Conservation (phyloP, 2,329 filamentous ascomycete genomes). For the Scedosporium boydii region DNA sequence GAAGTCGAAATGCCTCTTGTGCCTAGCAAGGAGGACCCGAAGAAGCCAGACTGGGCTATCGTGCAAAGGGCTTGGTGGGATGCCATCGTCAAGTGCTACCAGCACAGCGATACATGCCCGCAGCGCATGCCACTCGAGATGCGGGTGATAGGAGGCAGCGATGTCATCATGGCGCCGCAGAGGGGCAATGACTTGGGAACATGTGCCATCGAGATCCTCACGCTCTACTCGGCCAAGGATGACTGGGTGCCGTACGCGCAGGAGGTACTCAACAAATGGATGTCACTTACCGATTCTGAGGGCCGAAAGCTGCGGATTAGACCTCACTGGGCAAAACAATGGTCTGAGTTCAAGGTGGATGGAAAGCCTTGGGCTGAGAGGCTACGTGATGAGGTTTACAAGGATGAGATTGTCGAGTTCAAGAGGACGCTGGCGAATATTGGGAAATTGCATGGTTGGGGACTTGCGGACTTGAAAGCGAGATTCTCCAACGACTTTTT, state of each 20-base stretch:
- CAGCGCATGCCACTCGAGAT: slow-evolving; percentile 34
- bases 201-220: slow-evolving; percentile 31
- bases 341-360: slow-evolving; percentile 22
- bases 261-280: slow-evolving; percentile 30
- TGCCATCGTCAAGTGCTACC: slow-evolving; percentile 33
- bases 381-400: slow-evolving; percentile 27
- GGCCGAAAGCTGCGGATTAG: slow-evolving; percentile 23
- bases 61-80: slow-evolving; percentile 41
- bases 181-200: slow-evolving; percentile 29
- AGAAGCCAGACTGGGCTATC: slow-evolving; percentile 28
- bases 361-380: slow-evolving; percentile 20
- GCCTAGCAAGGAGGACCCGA: slow-evolving; percentile 17
- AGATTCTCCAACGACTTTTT: slow-evolving; percentile 32
- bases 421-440: slow-evolving; percentile 22
- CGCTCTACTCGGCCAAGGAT: slow-evolving; percentile 26
- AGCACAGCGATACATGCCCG: slow-evolving; percentile 21
- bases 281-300: slow-evolving; percentile 22
- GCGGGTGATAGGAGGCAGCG: slow-evolving; percentile 31
- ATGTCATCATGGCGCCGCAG: slow-evolving; percentile 34
- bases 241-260: slow-evolving; percentile 31
- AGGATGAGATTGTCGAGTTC: slow-evolving; percentile 26
- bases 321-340: slow-evolving; percentile 40
- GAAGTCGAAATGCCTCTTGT: slow-evolving; percentile 35
- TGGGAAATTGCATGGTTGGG: slow-evolving; percentile 28
- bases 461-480: slow-evolving; percentile 22